phyloP scores from a whole-genome alignment of 805 yeast genomes.

The Metschnikowia kunwiensis region DNA sequence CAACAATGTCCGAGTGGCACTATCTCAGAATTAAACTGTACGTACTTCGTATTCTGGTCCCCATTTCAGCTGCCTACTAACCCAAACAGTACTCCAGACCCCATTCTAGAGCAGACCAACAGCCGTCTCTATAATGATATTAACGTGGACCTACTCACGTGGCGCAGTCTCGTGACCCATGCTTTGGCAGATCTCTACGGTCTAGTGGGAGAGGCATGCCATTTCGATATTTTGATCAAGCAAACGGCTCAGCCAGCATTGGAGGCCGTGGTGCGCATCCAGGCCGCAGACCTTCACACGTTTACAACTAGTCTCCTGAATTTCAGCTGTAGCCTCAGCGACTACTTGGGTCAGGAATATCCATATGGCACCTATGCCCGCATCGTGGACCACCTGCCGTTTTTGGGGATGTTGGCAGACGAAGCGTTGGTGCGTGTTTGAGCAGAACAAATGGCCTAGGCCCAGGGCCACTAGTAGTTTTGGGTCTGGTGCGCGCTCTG shows the following conservation, averaged over 20 bases:
- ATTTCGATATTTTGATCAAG: conserved; percentile 26
- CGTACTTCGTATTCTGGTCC: conserved; percentile 10
- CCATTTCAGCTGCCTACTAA: conserved; percentile 3
- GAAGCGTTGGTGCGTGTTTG: conserved; percentile 7
- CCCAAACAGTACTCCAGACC: conserved; percentile 15
- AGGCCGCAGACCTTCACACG: conserved; percentile 26
- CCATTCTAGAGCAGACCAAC: conserved; percentile 12
- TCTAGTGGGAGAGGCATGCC: conserved; percentile 32
- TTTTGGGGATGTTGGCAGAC: conserved; percentile 21
- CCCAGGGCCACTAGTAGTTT: no score
- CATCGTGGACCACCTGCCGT: conserved; percentile 19
- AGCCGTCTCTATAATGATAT: conserved; percentile 15
- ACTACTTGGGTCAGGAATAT: conserved; percentile 22
- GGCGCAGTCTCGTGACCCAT: conserved; percentile 27
- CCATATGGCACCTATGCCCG: conserved; percentile 20
- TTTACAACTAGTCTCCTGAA: conserved; percentile 32
- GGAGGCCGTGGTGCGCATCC: conserved; percentile 26
- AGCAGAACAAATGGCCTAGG: no score
- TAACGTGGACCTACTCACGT: conserved; percentile 29
- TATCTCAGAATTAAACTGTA: conserved; percentile 25
- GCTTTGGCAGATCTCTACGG: conserved; percentile 32
- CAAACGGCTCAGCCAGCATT: conserved; percentile 14
- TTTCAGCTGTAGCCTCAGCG: conserved; percentile 29
- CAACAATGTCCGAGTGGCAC: conserved; percentile 22
- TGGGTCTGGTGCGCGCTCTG: background rate